Evolutionary conservation across 73 alveolate genomes (phyloP), one percentile per base, ranked within the genome.

Genomic region (Paramecium caudatum): DNA sequence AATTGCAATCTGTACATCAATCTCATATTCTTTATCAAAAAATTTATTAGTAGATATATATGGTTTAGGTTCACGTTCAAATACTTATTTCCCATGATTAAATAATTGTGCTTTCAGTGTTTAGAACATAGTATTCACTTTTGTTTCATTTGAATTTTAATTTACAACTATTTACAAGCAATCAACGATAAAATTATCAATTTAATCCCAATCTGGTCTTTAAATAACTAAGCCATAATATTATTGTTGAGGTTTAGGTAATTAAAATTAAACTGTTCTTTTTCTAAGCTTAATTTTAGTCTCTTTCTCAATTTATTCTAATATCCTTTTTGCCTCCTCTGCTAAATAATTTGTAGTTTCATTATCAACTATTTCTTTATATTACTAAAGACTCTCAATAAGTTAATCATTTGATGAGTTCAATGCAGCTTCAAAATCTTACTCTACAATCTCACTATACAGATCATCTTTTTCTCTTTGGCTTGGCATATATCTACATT

Each of bases 171-270:
- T 55, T 15, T 34, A 47, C 5, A 68, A 3, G 15, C 61, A 32
- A 68, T 19, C 33, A 4, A n/a, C 13, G 7, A 68, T 13, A 68
- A 37, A 68, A 33, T 68, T 68, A 33, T 68, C 50, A 13, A 68
- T 68, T 0, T 0, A 27, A 13, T 32, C 30, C 84, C 84, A 68
- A 68, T 68, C 33, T 68, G 84, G 84, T 3, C 34, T 68, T 15
- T 68, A 15, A 68, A 68, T 37, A 68, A 12, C 17, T 16, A 68
- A 68, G 0, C 84, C 84, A 37, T 34, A 37, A 21, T 49, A 1
- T 55, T 27, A 23, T 1, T 23, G 9, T 2, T 5, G 13, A 55
- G 23, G 10, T 19, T 21, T 23, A 27, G 19, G 39, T 7, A 55
- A 10, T 23, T 55, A 55, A 16, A 19, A 19, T 19, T 55, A 55